These are phyloP conservation scores for sweet orange (Citrus sinensis) DNA, from an alignment of 345 rosid species.

Conservation along the genomic window DVS_A1.0 CM039167.1:6164501-6165000, in stretches of 20 bases:
- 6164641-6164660: conserved; percentile 82
- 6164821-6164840: conserved; percentile 65
- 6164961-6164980: background rate
- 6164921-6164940: background rate
- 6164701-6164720: conserved; percentile 79
- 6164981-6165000: conserved; percentile 88
- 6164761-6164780: background rate
- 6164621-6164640: conserved; percentile 35
- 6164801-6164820: background rate
- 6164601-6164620: background rate
- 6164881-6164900: conserved; percentile 43
- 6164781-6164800: background rate
- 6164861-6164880: conserved; percentile 79
- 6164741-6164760: conserved; percentile 30
- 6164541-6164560: background rate
- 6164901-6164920: background rate
- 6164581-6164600: conserved; percentile 1
- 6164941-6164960: background rate
- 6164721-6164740: conserved; percentile 96
- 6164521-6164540: conserved; percentile 42
- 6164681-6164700: conserved; percentile 94
- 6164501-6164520: conserved; percentile 86
- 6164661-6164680: conserved; percentile 89
- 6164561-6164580: background rate
- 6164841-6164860: conserved; percentile 93